Evolutionary conservation across 495 filamentous ascomycete species (phyloP).

Genomic region (Neurospora sp.): DNA sequence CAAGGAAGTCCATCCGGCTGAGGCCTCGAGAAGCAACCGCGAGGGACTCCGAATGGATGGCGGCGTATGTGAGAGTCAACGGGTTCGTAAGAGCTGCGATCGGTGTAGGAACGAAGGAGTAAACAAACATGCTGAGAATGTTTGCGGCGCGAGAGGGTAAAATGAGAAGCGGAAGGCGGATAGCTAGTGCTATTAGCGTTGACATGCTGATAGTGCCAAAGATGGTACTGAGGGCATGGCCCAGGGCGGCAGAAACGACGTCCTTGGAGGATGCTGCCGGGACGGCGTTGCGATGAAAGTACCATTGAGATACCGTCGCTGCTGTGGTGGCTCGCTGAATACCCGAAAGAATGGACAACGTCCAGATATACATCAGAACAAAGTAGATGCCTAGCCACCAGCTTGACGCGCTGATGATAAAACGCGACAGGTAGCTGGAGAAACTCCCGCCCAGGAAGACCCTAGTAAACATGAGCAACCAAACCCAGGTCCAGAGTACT

Average conservation of each 20-base stretch:
- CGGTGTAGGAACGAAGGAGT: constrained; percentile 72
- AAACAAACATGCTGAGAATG: constrained; percentile 59
- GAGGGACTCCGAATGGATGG: constrained; percentile 83
- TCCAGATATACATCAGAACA: constrained; percentile 91
- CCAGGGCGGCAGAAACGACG: constrained; percentile 71
- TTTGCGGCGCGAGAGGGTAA: constrained; percentile 61
- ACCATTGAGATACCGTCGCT: constrained; percentile 96
- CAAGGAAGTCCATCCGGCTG: constrained; percentile 65
- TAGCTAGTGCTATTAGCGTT: constrained; percentile 63
- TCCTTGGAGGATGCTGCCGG: constrained; percentile 65
- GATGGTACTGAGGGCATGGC: constrained; percentile 71
- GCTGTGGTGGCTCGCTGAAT: constrained; percentile 86
- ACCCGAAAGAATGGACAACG: constrained; percentile 70
- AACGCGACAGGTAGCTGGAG: constrained; percentile 45
- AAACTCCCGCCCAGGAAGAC: constrained; percentile 84
- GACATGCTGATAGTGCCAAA: constrained; percentile 88
- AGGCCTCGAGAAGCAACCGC: constrained; percentile 63
- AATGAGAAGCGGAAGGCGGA: constrained; percentile 77
- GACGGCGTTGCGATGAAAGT: constrained; percentile 82
- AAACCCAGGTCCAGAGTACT: constrained; percentile 85
- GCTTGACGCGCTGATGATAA: constrained; percentile 72
- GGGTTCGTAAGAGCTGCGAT: constrained; percentile 81
- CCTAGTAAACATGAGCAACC: constrained; percentile 93
- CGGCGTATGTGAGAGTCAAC: constrained; percentile 80
- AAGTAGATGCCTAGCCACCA: constrained; percentile 91